Percentiles rank a stretch among this genome's conserved stretches.
These are phyloP conservation scores for Suillus paluster DNA, from an alignment of 768 basidiomycete species.

Conservation along the genomic window DNA sequence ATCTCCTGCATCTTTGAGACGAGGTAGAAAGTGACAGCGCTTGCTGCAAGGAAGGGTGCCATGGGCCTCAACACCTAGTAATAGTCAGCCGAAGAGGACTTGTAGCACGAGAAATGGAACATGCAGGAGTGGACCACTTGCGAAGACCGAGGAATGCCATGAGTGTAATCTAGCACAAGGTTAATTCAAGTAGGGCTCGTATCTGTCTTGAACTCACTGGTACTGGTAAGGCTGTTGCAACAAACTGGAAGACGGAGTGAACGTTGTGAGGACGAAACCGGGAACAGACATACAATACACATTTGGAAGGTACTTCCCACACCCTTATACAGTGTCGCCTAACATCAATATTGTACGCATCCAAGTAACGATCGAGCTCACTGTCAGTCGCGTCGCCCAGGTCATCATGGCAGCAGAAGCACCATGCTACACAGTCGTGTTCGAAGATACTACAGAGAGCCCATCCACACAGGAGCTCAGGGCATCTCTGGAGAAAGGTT, in stretches of 20 bases:
- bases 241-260: not conserved
- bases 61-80: not conserved
- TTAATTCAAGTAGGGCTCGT: not conserved
- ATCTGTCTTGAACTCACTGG: too few species aligned
- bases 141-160: slow-evolving; percentile 83
- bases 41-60: not conserved
- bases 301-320: slow-evolving; percentile 28
- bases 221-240: slow-evolving; percentile 1
- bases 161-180: slow-evolving; percentile 9
- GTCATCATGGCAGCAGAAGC: slow-evolving; percentile 50
- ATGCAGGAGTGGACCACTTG: slow-evolving; percentile 52
- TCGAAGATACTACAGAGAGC: slow-evolving; percentile 72
- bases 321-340: not conserved
- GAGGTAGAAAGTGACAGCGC: not conserved
- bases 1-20: slow-evolving; percentile 45
- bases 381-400: not conserved
- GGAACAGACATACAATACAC: slow-evolving; percentile 5
- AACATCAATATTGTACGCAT: not conserved
- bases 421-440: slow-evolving; percentile 79
- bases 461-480: slow-evolving; percentile 85
- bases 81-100: not conserved
- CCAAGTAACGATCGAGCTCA: not conserved
- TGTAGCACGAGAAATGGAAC: not conserved
- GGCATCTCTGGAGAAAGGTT: slow-evolving; percentile 87
- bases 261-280: slow-evolving; percentile 26